Base-by-base conservation (phyloP, 192 early-diverging fungal species). In the Tieghemiomyces parasiticus region DNA sequence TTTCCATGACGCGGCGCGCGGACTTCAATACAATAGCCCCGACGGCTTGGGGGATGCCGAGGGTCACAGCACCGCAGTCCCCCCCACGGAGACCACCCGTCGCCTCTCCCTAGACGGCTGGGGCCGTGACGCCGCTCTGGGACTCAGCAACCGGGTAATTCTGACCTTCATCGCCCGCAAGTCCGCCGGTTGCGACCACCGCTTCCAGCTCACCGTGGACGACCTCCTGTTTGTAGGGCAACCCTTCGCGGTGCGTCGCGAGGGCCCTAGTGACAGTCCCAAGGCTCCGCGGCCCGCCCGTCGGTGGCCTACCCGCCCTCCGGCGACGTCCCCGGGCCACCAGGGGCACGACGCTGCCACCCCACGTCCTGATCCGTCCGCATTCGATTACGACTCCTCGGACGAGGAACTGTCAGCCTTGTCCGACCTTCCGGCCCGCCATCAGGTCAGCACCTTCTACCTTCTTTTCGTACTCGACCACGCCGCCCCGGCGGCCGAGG, bases 111-210 rank as follows among this genome's bases (percentile, higher is more conserved):
- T 13, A 9, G 54, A 56, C 19, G 29, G 34, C 31, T 56, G 54
- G 54, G 20, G 32, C 54, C 12, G 14, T 2, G 32, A 56, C 16
- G 20, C 54, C 16, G 54, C 24, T 16, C 28, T 56, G 13, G 32
- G 32, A 35, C 32, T 56, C 31, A 56, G 54, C 34, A 56, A 56
- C 32, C 29, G 33, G 54, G 54, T 19, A 1, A 56, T 56, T 20
- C 54, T 56, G 54, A 56, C 54, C 13, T 56, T 56, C 34, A 30
- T 56, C 0, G 54, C 54, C 30, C 54, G 54, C 24, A 56, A 31
- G 31, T 10, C 54, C 1, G 54, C 54, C 31, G 29, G 20, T 2
- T 14, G 28, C 4, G 33, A 34, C 31, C 32, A 24, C 19, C 54
- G 54, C 1, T 56, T 56, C 32, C 54, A 56, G 32, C 13, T 24